These are phyloP conservation scores for Suillus subaureus DNA, from an alignment of 768 basidiomycete species.

Conservation along the genomic window DNA sequence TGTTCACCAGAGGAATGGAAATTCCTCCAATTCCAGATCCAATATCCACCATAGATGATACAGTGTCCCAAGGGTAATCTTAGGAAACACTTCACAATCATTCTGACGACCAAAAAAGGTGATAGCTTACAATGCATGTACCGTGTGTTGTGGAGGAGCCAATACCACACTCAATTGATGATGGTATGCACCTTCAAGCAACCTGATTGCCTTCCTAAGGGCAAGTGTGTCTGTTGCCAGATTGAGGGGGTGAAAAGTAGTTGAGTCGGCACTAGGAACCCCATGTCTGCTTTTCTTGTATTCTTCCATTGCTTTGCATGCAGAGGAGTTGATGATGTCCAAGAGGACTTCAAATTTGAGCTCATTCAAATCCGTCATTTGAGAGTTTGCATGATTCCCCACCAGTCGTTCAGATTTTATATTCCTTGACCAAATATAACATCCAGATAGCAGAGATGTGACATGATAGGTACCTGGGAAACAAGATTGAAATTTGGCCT, in stretches of 20 bases:
- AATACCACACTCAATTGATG: too few relatives aligned
- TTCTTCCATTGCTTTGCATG: constrained; percentile 27
- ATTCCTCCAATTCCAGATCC: constrained; percentile 31
- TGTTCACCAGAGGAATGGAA: constrained; percentile 28
- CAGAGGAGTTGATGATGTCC: constrained; percentile 32
- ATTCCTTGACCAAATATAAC: not conserved
- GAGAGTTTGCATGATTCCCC: not conserved
- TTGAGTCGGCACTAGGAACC: constrained; percentile 26
- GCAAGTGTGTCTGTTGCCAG: too few relatives aligned
- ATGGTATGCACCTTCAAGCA: too few relatives aligned
- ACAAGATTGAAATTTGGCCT: too few relatives aligned
- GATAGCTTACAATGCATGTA: too few relatives aligned
- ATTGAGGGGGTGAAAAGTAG: constrained; percentile 18
- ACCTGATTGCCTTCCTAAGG: too few relatives aligned
- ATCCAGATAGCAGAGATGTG: too few relatives aligned
- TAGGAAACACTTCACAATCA: not conserved
- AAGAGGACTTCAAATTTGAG: constrained; percentile 32
- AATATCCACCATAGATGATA: constrained; percentile 29
- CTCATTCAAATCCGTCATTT: constrained; percentile 11
- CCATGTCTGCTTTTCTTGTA: constrained; percentile 26
- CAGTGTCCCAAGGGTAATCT: constrained; percentile 23
- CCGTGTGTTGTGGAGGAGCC: too few relatives aligned
- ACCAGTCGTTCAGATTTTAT: not conserved
- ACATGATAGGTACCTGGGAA: too few relatives aligned
- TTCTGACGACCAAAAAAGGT: not conserved